Percentiles rank a stretch among this genome's conserved stretches.
Conservation (phyloP, 345 rosid genomes). For the Salix exigua region DNA sequence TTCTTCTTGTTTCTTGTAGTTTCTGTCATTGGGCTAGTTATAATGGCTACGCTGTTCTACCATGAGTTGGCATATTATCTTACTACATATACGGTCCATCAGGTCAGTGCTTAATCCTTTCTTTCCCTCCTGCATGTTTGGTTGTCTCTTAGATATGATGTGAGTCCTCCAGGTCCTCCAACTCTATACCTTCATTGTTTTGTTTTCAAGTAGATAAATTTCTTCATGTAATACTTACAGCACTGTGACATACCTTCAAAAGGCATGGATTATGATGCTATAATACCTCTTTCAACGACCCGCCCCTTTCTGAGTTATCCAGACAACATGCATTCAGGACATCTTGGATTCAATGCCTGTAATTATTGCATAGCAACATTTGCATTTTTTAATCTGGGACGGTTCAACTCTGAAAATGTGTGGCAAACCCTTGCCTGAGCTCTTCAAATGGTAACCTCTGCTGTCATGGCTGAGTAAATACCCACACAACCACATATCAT, state of each 20-base stretch:
- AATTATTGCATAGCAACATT: not conserved
- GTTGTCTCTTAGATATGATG: not conserved
- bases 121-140: not conserved
- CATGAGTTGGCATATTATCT: constrained; percentile 89
- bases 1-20: constrained; percentile 42
- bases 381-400: not conserved
- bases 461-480: not conserved
- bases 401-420: not conserved
- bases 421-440: not conserved
- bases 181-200: not conserved
- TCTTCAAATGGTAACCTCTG: not conserved
- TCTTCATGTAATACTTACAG: not conserved
- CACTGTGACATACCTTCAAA: not conserved
- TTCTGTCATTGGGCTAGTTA: constrained; percentile 70
- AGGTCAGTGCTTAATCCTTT: constrained; percentile 41
- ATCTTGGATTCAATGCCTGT: not conserved
- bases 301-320: not conserved
- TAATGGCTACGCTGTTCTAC: constrained; percentile 83
- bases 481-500: not conserved
- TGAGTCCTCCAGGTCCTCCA: not conserved
- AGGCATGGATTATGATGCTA: not conserved
- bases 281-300: not conserved
- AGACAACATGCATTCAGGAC: not conserved
- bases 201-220: not conserved
- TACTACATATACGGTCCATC: constrained; percentile 72